Conservation (phyloP, 192 early-diverging fungal genomes). For the Ambispora gerdemannii region DNA sequence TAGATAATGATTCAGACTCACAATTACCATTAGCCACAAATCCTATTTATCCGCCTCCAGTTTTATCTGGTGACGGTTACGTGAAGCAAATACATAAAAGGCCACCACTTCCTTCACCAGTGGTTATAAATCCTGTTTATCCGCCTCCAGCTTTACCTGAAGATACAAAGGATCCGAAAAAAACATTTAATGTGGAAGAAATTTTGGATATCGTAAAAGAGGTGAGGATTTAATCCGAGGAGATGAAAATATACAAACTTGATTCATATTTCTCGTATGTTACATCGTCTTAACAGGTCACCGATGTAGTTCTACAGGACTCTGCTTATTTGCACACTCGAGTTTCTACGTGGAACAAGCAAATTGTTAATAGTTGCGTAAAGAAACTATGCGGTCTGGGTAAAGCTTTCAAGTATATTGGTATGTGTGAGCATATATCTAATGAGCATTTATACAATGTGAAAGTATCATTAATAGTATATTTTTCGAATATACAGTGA, state of each 20-base stretch:
- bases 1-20: too few species aligned
- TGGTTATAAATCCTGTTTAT: too few species aligned
- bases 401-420: constrained; percentile 80
- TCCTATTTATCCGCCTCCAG: too few species aligned
- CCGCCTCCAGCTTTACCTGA: too few species aligned
- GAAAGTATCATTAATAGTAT: not conserved
- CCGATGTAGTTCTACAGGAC: constrained; percentile 64
- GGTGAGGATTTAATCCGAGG: constrained; percentile 34
- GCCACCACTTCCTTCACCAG: too few species aligned
- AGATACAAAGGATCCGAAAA: too few species aligned
- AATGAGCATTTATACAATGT: not conserved
- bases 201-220: constrained; percentile 63
- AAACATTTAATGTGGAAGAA: constrained; percentile 63
- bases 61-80: too few species aligned
- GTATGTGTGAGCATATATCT: constrained; percentile 38
- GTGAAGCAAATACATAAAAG: too few species aligned
- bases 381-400: constrained; percentile 65
- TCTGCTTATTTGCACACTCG: constrained; percentile 70
- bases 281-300: constrained; percentile 41
- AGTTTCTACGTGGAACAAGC: constrained; percentile 72
- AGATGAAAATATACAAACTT: not conserved
- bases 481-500: constrained; percentile 51
- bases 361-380: constrained; percentile 63
- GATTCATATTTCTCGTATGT: constrained; percentile 6
- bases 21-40: too few species aligned